phyloP scores from a whole-genome alignment of 768 basidiomycete species.

The Boletus eberwhitei region DNA sequence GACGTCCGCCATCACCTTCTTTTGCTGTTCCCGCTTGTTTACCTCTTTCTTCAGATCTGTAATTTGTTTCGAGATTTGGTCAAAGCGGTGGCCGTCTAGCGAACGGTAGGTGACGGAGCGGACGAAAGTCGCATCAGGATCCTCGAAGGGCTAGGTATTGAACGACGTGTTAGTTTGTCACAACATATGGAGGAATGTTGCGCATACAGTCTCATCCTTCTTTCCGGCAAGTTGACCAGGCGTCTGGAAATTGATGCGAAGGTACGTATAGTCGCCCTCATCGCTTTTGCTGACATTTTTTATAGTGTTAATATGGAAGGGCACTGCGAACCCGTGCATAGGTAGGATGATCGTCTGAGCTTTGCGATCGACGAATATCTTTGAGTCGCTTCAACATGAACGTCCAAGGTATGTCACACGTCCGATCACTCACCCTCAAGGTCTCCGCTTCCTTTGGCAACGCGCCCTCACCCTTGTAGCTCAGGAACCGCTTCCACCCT shows the following conservation, averaged over 20 bases:
- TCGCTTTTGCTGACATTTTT: conserved; percentile 98
- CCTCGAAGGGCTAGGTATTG: conserved; percentile 78
- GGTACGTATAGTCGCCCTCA: conserved; percentile 90
- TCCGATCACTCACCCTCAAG: conserved; percentile 57
- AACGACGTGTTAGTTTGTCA: conserved; percentile 3
- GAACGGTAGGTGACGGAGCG: conserved; percentile 94
- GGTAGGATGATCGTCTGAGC: conserved; percentile 87
- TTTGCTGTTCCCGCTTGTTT: conserved; percentile 95
- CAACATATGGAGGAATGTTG: neutral
- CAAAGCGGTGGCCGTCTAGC: conserved; percentile 83
- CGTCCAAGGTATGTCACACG: neutral
- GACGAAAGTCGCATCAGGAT: conserved; percentile 93
- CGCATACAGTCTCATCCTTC: conserved; percentile 92
- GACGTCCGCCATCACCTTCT: conserved; percentile 98
- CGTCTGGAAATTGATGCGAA: conserved; percentile 97
- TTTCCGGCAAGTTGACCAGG: conserved; percentile 96
- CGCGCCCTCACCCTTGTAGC: conserved; percentile 92
- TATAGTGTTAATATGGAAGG: conserved; percentile 97
- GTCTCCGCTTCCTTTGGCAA: conserved; percentile 81
- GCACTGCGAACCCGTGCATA: conserved; percentile 92
- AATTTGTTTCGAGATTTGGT: conserved; percentile 85
- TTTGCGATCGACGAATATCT: conserved; percentile 93
- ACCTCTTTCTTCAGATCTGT: conserved; percentile 95
- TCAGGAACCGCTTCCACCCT: conserved; percentile 93
- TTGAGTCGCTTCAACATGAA: conserved; percentile 9